Base-by-base conservation (phyloP, 2,329 filamentous ascomycete species). In the Xylariaceae sp. region DNA sequence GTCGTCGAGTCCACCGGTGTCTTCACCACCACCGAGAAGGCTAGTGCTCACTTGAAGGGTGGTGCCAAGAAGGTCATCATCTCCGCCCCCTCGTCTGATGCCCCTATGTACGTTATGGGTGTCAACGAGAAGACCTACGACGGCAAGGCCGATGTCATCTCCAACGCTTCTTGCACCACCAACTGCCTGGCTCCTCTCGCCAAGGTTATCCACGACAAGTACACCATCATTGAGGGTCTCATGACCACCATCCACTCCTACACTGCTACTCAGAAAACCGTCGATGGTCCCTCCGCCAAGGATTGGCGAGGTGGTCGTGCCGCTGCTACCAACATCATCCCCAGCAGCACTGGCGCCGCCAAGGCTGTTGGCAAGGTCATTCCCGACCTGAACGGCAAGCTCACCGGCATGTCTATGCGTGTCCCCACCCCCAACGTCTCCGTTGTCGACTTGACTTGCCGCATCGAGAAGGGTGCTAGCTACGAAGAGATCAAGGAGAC, bases 311-410 rank as follows among this genome's bases (percentile, higher is more conserved):
- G 95, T 87, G 95, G 95, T 79, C 95, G 95, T 83, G 93, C 91
- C 72, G 95, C 95, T 82, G 95, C 95, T 75, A 91, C 96, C 86
- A 98, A 99, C 90, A 98, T 98, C 87, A 98, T 99, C 76, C 95
- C 95, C 80, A 92, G 88, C 85, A 96, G 91, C 87, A 99, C 95
- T 68, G 95, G 95, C 88, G 95, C 95, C 79, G 95, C 95, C 78
- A 99, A 99, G 92, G 95, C 95, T 76, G 95, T 99, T 82, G 95
- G 95, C 83, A 99, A 99, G 90, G 95, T 98, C 84, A 98, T 98
- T 74, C 95, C 95, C 71, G 82, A 87, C 71, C 88, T 99, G 70
- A 98, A 98, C 83, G 95, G 95, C 87, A 99, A 99, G 89, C 92
- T 98, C 69, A 99, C 95, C 68, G 95, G 95, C 83, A 98, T 99